Percentiles rank a stretch among this genome's conserved stretches.
Evolutionary conservation across 2,329 filamentous ascomycete species (phyloP).

Genomic region (Pseudogymnoascus sp.): DNA sequence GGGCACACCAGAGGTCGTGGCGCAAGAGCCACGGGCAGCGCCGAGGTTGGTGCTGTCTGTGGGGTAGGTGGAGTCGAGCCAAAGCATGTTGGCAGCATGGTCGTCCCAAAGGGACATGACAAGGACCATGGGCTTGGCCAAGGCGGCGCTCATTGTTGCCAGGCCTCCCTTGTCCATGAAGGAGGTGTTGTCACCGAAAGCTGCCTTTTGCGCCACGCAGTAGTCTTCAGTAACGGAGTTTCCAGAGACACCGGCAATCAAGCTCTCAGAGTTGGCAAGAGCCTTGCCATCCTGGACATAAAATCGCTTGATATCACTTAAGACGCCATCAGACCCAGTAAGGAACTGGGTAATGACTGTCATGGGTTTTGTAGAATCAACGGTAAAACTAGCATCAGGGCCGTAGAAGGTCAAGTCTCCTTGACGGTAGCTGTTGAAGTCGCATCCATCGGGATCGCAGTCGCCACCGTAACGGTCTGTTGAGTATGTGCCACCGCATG

Average conservation of each 20-base stretch:
- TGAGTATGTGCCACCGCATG: slow-evolving; percentile 24
- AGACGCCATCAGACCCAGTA: slow-evolving; percentile 37
- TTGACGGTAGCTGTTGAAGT: slow-evolving; percentile 50
- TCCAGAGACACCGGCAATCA: slow-evolving; percentile 32
- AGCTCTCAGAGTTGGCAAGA: slow-evolving; percentile 39
- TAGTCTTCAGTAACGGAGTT: slow-evolving; percentile 49
- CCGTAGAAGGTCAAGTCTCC: slow-evolving; percentile 48
- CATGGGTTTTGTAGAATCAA: slow-evolving; percentile 22
- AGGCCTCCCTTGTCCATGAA: background rate
- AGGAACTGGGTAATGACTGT: slow-evolving; percentile 51
- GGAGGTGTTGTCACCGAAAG: slow-evolving; percentile 46
- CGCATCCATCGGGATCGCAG: slow-evolving; percentile 51
- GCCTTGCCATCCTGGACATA: slow-evolving; percentile 57
- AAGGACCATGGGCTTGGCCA: slow-evolving; percentile 18
- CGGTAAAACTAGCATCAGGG: slow-evolving; percentile 24
- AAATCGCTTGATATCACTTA: slow-evolving; percentile 55
- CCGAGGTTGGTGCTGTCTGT: slow-evolving; percentile 34
- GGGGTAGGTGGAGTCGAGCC: slow-evolving; percentile 53
- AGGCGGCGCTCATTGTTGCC: slow-evolving; percentile 13
- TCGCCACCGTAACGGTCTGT: slow-evolving; percentile 43
- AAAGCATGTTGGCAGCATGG: slow-evolving; percentile 52
- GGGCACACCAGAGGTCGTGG: slow-evolving; percentile 32
- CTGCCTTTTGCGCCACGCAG: slow-evolving; percentile 51
- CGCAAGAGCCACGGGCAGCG: slow-evolving; percentile 38
- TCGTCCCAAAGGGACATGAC: slow-evolving; percentile 39